Conservation (phyloP, 768 basidiomycete species). For the Goffeauzyma gilvescens region DNA sequence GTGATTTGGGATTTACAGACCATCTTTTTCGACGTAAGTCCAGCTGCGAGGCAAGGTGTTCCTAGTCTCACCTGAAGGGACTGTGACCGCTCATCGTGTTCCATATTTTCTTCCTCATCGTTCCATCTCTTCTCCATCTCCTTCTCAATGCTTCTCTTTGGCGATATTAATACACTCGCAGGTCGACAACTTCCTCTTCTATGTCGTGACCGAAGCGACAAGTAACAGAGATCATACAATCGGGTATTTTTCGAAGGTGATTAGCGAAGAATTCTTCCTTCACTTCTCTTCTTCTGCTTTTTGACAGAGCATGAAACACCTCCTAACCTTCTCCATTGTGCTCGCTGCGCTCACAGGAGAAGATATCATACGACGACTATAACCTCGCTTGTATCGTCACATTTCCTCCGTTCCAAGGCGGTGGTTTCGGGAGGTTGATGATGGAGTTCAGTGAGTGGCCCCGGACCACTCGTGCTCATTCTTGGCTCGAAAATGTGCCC, state of each 20-base stretch:
- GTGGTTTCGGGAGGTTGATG: slow-evolving; percentile 82
- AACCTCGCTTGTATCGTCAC: slow-evolving; percentile 94
- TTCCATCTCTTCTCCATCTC: too few relatives aligned
- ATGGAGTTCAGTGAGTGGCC: slow-evolving; percentile 83
- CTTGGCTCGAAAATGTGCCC: too few relatives aligned
- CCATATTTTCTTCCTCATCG: too few relatives aligned
- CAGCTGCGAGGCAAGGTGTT: not conserved
- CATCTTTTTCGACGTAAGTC: slow-evolving; percentile 11
- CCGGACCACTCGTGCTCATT: too few relatives aligned
- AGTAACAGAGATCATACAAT: slow-evolving; percentile 63
- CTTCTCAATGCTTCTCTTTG: too few relatives aligned
- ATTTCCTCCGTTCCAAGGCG: slow-evolving; percentile 75
- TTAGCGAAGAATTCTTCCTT: slow-evolving; percentile 3
- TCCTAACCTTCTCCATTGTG: too few relatives aligned
- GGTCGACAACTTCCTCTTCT: slow-evolving; percentile 51
- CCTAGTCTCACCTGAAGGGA: not conserved
- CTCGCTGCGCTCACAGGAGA: slow-evolving; percentile 48
- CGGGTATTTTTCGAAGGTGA: slow-evolving; percentile 53
- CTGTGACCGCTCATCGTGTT: not conserved
- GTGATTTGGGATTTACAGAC: slow-evolving; percentile 5
- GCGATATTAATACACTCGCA: too few relatives aligned
- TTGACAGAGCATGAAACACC: too few relatives aligned
- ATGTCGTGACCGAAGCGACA: slow-evolving; percentile 70
- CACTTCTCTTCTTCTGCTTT: too few relatives aligned
- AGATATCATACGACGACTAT: slow-evolving; percentile 85